Conservation (phyloP, 495 filamentous ascomycete species). For the Penicillium longicatenatum region DNA sequence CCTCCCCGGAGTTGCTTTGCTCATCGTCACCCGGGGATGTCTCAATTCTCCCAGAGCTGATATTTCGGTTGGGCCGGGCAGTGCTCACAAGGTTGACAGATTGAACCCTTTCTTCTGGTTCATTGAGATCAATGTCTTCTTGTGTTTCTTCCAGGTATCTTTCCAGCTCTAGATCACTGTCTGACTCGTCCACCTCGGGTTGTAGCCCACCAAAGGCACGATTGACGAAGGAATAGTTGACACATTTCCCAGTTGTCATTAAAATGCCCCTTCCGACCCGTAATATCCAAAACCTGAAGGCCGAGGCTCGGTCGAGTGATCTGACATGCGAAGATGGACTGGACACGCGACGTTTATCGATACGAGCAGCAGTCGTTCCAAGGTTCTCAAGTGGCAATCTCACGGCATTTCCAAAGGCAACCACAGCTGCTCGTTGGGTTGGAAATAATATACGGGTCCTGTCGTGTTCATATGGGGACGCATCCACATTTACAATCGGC, state of each 20-base stretch:
- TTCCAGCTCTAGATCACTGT: constrained; percentile 41
- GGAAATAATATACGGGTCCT: constrained; percentile 52
- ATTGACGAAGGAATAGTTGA: constrained; percentile 62
- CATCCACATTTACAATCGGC: constrained; percentile 59
- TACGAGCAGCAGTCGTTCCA: constrained; percentile 33
- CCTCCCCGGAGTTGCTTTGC: background rate
- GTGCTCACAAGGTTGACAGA: constrained; percentile 29
- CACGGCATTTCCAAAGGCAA: constrained; percentile 56
- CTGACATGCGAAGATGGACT: constrained; percentile 25
- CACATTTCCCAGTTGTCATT: constrained; percentile 58
- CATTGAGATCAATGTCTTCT: constrained; percentile 45
- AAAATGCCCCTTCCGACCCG: constrained; percentile 63
- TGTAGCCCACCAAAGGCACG: constrained; percentile 63
- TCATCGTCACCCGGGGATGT: background rate
- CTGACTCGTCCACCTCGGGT: constrained; percentile 33
- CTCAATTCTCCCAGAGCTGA: background rate
- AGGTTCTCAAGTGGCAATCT: constrained; percentile 54
- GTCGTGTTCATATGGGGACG: constrained; percentile 60
- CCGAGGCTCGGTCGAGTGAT: constrained; percentile 40
- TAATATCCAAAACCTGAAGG: constrained; percentile 60
- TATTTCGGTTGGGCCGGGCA: constrained; percentile 1
- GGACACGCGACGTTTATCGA: constrained; percentile 26
- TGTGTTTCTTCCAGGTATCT: constrained; percentile 29
- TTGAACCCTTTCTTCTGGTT: constrained; percentile 42
- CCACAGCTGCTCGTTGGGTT: constrained; percentile 57